These are phyloP conservation scores for Quercus ilex DNA, from an alignment of 306 rosid genomes.

Conservation along the genomic window DNA sequence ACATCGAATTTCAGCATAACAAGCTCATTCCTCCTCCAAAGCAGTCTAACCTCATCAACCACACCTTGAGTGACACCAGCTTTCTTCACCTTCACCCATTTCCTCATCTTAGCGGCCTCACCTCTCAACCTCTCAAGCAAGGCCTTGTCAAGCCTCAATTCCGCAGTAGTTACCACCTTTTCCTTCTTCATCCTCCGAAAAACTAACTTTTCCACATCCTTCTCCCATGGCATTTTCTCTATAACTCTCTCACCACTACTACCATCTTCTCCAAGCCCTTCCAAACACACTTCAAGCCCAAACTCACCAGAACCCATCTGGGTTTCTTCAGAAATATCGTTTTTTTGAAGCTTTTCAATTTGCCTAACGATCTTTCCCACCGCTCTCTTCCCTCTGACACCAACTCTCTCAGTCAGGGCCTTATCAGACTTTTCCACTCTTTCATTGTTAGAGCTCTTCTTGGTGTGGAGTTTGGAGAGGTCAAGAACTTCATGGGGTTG, in stretches of 20 bases:
- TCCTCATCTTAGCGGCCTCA: constrained; percentile 61
- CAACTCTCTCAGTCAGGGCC: constrained; percentile 37
- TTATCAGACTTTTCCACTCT: constrained; percentile 19
- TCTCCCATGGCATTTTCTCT: constrained; percentile 82
- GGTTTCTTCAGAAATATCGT: constrained; percentile 18
- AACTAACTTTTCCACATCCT: constrained; percentile 36
- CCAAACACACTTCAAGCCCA: constrained; percentile 43
- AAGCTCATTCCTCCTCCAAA: constrained; percentile 72
- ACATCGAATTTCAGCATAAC: constrained; percentile 71
- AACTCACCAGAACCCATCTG: constrained; percentile 22
- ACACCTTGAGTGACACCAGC: constrained; percentile 74
- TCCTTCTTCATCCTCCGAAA: constrained; percentile 46
- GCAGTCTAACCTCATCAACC: constrained; percentile 49
- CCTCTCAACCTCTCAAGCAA: constrained; percentile 61
- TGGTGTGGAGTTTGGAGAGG: constrained; percentile 33
- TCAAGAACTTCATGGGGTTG: constrained; percentile 47
- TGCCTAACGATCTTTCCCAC: constrained; percentile 47
- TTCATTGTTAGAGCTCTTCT: constrained; percentile 11
- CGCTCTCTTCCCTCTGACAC: constrained; percentile 47
- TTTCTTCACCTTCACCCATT: constrained; percentile 86
- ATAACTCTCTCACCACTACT: constrained; percentile 4
- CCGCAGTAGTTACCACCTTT: constrained; percentile 42
- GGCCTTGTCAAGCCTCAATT: constrained; percentile 52
- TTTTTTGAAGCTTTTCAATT: constrained; percentile 44
- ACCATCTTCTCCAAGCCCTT: constrained; percentile 19